Evolutionary conservation across 2,329 filamentous ascomycete genomes (phyloP), one percentile per base, ranked within the genome.

Genomic region (Zasmidium angulare): DNA sequence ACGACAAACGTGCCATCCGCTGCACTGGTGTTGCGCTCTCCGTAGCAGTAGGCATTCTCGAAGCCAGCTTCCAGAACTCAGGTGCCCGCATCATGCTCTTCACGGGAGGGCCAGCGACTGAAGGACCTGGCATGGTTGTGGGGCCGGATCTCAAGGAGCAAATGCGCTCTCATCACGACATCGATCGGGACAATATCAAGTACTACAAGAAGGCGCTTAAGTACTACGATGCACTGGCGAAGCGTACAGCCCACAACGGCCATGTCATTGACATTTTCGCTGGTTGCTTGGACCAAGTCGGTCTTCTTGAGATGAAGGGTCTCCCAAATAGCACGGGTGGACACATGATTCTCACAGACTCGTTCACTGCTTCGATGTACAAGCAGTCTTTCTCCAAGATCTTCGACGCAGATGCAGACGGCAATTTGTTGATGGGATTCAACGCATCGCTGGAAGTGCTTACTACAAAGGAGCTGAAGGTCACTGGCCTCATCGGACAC

Each of bases 171-270:
- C 95, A 99, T 78, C 95, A 99, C 77, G 95, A 99, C 71, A 99
- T 99, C 76, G 95, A 99, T 74, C 87, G 93, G 59, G 95, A 99
- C 77, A 97, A 97, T 75, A 96, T 96, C 79, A 99, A 99, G 77
- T 97, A 98, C 79, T 98, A 96, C 80, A 99, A 99, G 83, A 99
- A 99, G 79, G 95, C 95, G 21, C 78, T 97, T 53, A 99, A 98
- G 87, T 98, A 97, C 76, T 99, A 98, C 75, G 95, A 99, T 63
- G 89, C 86, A 64, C 84, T 99, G 47, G 93, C 95, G 3, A 98
- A 98, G 79, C 86, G 95, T 61, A 91, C 92, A 20, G 91, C 95
- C 14, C 93, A 98, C 76, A 99, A 99, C 70, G 93, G 95, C 21
- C 95, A 99, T 72, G 90, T 97, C 65, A 91, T 99, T 68, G 95